Conservation (phyloP, 139 green algal genomes). For the Nannochloris sp. region DNA sequence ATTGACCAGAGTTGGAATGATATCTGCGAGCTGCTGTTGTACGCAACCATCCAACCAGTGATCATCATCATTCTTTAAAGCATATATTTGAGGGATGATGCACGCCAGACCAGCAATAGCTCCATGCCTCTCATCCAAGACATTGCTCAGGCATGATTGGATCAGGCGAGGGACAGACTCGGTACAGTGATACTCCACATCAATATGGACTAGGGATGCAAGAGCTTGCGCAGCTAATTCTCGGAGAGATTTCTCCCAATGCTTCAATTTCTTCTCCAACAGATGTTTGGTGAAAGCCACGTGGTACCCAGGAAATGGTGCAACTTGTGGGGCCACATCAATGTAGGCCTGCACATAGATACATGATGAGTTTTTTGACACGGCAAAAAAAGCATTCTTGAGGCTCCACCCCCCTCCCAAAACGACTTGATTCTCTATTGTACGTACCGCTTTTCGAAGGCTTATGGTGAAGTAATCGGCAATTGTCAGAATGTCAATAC, state of each 20-base stretch:
- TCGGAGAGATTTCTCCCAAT: constrained; percentile 85
- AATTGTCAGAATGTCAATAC: constrained; percentile 78
- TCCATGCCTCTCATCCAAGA: constrained; percentile 70
- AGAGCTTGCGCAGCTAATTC: constrained; percentile 67
- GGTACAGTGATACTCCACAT: constrained; percentile 21
- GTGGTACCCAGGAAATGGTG: constrained; percentile 47
- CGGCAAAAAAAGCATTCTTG: no score
- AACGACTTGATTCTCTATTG: no score
- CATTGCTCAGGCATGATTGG: constrained; percentile 30
- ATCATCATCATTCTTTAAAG: background rate
- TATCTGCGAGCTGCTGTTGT: constrained; percentile 10
- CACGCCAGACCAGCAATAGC: constrained; percentile 64
- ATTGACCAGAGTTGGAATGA: constrained; percentile 57
- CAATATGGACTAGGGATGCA: constrained; percentile 48
- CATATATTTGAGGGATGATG: constrained; percentile 50
- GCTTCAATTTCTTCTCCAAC: constrained; percentile 66
- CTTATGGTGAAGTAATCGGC: constrained; percentile 89
- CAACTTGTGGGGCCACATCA: constrained; percentile 50
- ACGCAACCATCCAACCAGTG: background rate
- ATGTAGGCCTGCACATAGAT: constrained; percentile 45
- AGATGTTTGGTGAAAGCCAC: constrained; percentile 61
- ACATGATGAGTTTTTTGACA: no score
- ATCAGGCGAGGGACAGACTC: constrained; percentile 45
- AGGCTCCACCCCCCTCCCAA: no score
- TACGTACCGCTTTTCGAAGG: constrained; percentile 8